phyloP scores from a whole-genome alignment of 1,139 yeast genomes.

The Geotrichum fermentans region DNA sequence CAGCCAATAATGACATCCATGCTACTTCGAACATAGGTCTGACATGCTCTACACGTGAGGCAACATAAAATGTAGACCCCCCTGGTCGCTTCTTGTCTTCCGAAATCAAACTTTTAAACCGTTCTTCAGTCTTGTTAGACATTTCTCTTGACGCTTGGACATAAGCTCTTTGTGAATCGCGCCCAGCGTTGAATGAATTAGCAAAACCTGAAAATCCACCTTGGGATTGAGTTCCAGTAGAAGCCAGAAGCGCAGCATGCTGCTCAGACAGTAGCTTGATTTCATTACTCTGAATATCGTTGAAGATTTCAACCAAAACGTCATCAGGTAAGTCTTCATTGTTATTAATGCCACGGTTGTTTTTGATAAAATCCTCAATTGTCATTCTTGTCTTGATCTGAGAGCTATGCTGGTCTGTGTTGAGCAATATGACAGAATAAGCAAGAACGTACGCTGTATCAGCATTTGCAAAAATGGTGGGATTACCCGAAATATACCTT shows the following conservation, averaged over 20 bases:
- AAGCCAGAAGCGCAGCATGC: constrained; percentile 80
- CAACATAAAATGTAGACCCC: constrained; percentile 45
- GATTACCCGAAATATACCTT: constrained; percentile 82
- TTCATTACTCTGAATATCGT: constrained; percentile 76
- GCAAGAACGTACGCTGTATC: constrained; percentile 91
- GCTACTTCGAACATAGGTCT: constrained; percentile 87
- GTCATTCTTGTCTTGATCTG: constrained; percentile 86
- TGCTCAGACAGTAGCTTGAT: constrained; percentile 90
- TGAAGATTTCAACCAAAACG: constrained; percentile 59
- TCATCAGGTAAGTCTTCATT: constrained; percentile 79
- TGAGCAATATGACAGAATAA: constrained; percentile 86
- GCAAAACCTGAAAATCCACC: constrained; percentile 46
- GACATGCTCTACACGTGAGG: constrained; percentile 85
- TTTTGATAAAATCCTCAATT: constrained; percentile 73
- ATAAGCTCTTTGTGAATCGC: constrained; percentile 76
- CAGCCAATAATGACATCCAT: constrained; percentile 97
- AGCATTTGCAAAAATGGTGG: constrained; percentile 78
- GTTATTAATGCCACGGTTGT: constrained; percentile 91
- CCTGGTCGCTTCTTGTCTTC: constrained; percentile 28
- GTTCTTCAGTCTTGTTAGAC: constrained; percentile 80
- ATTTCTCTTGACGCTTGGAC: constrained; percentile 89
- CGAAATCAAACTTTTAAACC: constrained; percentile 67
- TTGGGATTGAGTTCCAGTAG: constrained; percentile 45
- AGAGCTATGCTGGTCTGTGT: constrained; percentile 89
- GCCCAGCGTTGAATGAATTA: constrained; percentile 57